Evolutionary conservation across 768 basidiomycete species (phyloP), one percentile per base, ranked within the genome.

Genomic region (Steccherinum ochraceum): DNA sequence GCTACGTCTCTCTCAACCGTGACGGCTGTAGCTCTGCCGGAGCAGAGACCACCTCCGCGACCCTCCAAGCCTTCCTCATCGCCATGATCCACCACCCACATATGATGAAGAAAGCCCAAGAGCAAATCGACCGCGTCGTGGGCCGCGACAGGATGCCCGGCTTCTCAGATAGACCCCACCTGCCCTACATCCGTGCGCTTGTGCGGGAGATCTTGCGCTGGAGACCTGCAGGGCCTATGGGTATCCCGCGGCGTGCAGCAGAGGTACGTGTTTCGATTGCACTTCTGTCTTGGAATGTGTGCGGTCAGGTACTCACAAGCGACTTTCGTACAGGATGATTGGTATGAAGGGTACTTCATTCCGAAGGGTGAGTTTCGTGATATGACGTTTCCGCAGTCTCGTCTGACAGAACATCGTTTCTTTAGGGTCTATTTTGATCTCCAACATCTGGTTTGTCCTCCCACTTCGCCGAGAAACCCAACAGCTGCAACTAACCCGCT

Each of bases 11-110:
- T 18, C 19, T 16, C 25, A 20, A 2, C 7, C 4, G 10, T 10
- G 11, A 2, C 11, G 20, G n/a, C 5, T 44, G 24, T 19, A 56
- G 56, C 45, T 50, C 56, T 20, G 56, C 56, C 7, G 48, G 51
- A 20, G 47, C 56, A 2, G 56, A 57, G 50, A 57, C 56, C 5
- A 58, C 57, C 27, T 47, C 52, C n/a, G 23, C 49, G 21, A 45
- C 57, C 12, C 51, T 58, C 40, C 26, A 42, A 11, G 50, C 57
- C 51, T 59, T 54, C 52, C 35, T 58, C 35, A 57, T 57, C 7
- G 60, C 58, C 12, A 57, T 62, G 55, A 19, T 62, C 16, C 50
- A 59, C 3, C 51, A 60, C 26, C 61, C 61, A n/a, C 53, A 55
- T 16, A 45, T 49, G 1, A 55, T 57, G 40, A 41, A 19, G 41